These are phyloP conservation scores for Dothideomycetes sp. DNA, from an alignment of 2,329 filamentous ascomycete genomes.

Conservation along the genomic window DNA sequence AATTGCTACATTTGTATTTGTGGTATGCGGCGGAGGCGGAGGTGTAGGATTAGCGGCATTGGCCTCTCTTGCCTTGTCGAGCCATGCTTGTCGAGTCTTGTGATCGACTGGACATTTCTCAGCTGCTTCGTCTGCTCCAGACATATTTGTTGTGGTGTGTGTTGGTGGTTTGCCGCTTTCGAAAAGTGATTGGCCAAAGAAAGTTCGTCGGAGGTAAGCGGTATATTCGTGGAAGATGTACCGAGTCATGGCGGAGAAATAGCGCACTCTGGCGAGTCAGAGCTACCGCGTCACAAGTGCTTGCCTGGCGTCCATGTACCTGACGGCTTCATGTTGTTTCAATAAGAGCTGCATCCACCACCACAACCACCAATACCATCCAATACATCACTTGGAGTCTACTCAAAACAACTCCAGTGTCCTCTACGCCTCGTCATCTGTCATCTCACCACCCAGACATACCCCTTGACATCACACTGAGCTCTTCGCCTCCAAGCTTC, in stretches of 20 bases:
- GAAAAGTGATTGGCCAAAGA: background rate
- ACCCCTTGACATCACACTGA: background rate
- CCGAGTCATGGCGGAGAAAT: background rate
- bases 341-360: background rate
- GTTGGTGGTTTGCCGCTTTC: background rate
- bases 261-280: too few species aligned
- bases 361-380: background rate
- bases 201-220: background rate
- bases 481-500: background rate
- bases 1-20: conserved; percentile 25
- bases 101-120: conserved; percentile 76
- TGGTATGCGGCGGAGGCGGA: conserved; percentile 12
- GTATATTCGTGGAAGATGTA: too few species aligned
- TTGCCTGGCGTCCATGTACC: too few species aligned
- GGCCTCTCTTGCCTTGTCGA: conserved; percentile 41
- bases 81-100: conserved; percentile 78
- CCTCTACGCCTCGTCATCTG: too few species aligned
- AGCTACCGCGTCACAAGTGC: too few species aligned
- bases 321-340: too few species aligned
- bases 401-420: too few species aligned
- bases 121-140: conserved; percentile 3
- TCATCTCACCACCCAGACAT: too few species aligned
- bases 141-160: conserved; percentile 1
- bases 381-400: too few species aligned
- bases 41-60: conserved; percentile 19